Percentiles rank a stretch among this genome's conserved stretches.
Evolutionary conservation across 306 rosid species (phyloP).

Genomic region (Dryas octopetala): DNA sequence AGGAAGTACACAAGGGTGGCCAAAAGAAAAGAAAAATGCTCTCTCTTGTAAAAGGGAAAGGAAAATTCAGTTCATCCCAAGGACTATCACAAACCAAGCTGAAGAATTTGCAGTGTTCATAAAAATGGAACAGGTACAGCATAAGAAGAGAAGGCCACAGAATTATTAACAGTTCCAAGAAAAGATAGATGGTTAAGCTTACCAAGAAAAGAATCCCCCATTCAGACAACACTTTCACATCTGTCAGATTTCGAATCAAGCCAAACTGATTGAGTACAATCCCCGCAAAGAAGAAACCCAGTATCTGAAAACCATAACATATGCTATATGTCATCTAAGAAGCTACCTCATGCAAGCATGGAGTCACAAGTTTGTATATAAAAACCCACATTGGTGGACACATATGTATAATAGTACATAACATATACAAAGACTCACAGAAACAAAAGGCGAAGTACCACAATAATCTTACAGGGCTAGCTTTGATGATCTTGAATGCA

Average conservation of each 20-base stretch:
- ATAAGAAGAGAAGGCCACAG: not conserved
- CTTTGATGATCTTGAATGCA: conserved; percentile 72
- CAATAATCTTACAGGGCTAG: conserved; percentile 56
- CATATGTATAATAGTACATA: not conserved
- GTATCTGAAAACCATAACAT: conserved; percentile 69
- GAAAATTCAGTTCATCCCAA: not conserved
- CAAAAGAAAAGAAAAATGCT: not conserved
- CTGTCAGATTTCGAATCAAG: conserved; percentile 85
- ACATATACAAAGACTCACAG: not conserved
- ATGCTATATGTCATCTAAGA: conserved; percentile 2
- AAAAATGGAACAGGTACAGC: not conserved
- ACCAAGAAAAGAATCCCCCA: conserved; percentile 99
- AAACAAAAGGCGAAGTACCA: not conserved
- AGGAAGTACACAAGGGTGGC: not conserved
- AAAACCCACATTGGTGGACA: not conserved
- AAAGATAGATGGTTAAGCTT: conserved; percentile 43
- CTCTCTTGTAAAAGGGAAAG: not conserved
- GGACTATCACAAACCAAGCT: conserved; percentile 5
- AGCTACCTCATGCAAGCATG: not conserved
- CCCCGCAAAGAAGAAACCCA: conserved; percentile 97
- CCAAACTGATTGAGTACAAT: conserved; percentile 93
- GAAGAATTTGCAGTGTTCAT: not conserved
- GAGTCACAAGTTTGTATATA: not conserved
- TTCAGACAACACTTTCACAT: conserved; percentile 91
- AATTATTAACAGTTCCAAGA: conserved; percentile 20